Evolutionary conservation across 768 basidiomycete species (phyloP), one percentile per base, ranked within the genome.

Genomic region (Tricholoma bakamatsutake): DNA sequence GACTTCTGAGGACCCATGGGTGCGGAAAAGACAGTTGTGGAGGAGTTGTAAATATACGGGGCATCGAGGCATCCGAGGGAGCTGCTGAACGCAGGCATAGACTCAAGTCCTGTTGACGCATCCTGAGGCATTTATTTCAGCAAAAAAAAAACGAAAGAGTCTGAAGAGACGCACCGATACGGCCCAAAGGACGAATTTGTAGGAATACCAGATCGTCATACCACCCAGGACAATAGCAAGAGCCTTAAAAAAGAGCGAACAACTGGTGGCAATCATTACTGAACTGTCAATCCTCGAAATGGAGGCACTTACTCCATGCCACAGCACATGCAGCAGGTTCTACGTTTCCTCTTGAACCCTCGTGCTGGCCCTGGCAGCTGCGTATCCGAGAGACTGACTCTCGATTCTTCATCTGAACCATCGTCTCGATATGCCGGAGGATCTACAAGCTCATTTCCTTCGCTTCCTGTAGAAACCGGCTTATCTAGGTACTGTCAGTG

Each of bases 61-160:
- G 77, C 76, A 46, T 72, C 58, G 8, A 69, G 59, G 64, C 82
- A 84, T 8, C 79, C 80, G 0, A 83, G 73, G 5, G 80, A 80
- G 3, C 67, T 74, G 66, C 79, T 76, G 69, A 76, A 84, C 27
- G 65, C 72, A 0, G 83, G 83, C 76, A 83, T 80, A n/a, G 68
- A 64, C 60, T 84, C 82, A 5, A 83, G 68, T 10, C 80, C 80
- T 37, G 79, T 78, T 1, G 77, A 76, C 0, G 72, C 62, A 35
- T 76, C 74, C 82, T 83, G 58, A 12, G 31, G 17, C 13, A 51
- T 18, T 33, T 34, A n/a, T 30, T 47, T 9, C 34, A 11, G 46
- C 33, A 56, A 24, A 52, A 43, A 45, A 15, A 24, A 18, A 11
- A 24, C 45, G 33, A 40, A 9, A 24, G 28, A 13, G 12, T 21